Evolutionary conservation across 352 stramenopile species (phyloP).

Genomic region (Globisporangium carolinianum): DNA sequence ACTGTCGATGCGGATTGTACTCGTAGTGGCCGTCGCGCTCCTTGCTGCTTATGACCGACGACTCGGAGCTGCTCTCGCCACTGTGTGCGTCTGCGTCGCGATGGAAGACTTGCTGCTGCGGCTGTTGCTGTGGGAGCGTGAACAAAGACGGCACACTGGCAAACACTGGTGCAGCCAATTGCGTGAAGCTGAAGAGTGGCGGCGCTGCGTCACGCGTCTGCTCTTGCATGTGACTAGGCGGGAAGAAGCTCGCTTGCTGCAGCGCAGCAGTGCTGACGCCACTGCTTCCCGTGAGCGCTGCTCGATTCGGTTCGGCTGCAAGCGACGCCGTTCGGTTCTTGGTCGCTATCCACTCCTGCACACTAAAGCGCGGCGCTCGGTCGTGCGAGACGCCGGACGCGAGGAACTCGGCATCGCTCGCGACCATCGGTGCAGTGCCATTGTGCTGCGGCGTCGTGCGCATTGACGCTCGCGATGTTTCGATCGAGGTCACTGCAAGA

Average conservation of each 20-base stretch:
- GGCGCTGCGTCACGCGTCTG: not conserved
- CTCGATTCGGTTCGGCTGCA: constrained; percentile 18
- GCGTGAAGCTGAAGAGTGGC: constrained; percentile 3
- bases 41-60: not conserved
- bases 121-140: constrained; percentile 2
- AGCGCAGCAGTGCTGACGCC: constrained; percentile 3
- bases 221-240: not conserved
- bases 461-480: not conserved
- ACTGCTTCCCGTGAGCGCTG: not conserved
- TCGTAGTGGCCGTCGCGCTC: constrained; percentile 14
- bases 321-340: constrained; percentile 32
- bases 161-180: too few species aligned
- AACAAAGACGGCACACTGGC: not conserved
- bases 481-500: not conserved
- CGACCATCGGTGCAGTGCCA: constrained; percentile 16
- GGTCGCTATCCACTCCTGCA: constrained; percentile 71
- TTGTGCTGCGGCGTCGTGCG: not conserved
- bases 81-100: not conserved
- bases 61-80: too few species aligned
- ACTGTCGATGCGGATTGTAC: constrained; percentile 20
- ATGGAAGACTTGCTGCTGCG: not conserved
- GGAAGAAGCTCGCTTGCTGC: not conserved
- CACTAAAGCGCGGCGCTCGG: constrained; percentile 49
- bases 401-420: constrained; percentile 43
- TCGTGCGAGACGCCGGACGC: constrained; percentile 62